These are phyloP conservation scores for Nepenthes mirabilis DNA, from an alignment of 148 eudicot genomes.

Conservation along the genomic window DNA sequence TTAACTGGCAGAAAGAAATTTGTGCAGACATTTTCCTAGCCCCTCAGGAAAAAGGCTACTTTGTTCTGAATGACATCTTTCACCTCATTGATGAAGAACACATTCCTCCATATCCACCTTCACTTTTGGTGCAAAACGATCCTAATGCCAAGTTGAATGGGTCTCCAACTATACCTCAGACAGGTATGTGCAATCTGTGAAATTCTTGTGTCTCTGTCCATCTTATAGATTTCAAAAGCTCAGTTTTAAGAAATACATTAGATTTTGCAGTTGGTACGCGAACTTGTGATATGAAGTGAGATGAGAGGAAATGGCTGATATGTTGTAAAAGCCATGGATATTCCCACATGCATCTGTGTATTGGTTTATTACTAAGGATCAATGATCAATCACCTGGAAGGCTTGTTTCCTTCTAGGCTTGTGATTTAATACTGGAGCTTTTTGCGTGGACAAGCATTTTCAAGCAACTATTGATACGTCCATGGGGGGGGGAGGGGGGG, in stretches of 20 bases:
- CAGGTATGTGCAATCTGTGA: conserved; percentile 31
- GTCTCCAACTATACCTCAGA: conserved; percentile 40
- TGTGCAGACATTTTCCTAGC: conserved; percentile 89
- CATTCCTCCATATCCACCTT: conserved; percentile 45
- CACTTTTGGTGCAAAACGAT: conserved; percentile 52
- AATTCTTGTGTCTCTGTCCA: not conserved
- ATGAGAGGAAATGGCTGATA: too few relatives aligned
- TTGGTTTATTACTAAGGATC: not conserved
- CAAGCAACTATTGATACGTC: too few relatives aligned
- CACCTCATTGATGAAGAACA: conserved; percentile 75
- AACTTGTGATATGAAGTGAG: too few relatives aligned
- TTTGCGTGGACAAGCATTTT: too few relatives aligned
- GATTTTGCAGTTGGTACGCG: too few relatives aligned
- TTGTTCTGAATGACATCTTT: conserved; percentile 88
- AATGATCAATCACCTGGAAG: too few relatives aligned
- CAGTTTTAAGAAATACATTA: not conserved
- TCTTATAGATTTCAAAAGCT: not conserved
- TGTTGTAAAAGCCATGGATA: too few relatives aligned
- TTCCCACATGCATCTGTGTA: not conserved
- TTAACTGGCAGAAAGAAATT: conserved; percentile 61
- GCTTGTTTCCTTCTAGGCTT: too few relatives aligned
- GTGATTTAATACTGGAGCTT: too few relatives aligned
- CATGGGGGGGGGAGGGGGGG: too few relatives aligned
- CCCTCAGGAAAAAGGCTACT: conserved; percentile 91
- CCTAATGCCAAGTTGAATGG: conserved; percentile 42